Percentiles rank a stretch among this genome's conserved stretches.
Conservation (phyloP, 129 eudicot species). For the Chrysanthemum lavandulifolium region DNA sequence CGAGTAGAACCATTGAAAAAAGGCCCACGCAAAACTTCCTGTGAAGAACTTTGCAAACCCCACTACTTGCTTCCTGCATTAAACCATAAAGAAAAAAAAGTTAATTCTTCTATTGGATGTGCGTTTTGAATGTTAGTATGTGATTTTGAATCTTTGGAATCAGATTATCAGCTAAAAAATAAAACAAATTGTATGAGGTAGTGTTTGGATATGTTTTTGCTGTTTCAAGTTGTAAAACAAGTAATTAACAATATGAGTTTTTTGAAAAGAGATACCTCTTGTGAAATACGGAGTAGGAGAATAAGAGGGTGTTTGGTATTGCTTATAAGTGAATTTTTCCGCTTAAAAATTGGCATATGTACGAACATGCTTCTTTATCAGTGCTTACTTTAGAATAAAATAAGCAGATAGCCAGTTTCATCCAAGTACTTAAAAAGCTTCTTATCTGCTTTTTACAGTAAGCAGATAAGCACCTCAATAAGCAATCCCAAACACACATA, state of each 20-base stretch:
- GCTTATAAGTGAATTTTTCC: too few relatives aligned
- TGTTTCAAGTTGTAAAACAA: not conserved
- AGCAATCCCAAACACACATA: too few relatives aligned
- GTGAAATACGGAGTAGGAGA: too few relatives aligned
- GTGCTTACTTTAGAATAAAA: too few relatives aligned
- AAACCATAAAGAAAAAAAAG: not conserved
- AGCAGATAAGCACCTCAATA: too few relatives aligned
- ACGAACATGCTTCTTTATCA: too few relatives aligned
- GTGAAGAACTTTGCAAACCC: conserved; percentile 68
- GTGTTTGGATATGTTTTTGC: not conserved
- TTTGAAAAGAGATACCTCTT: not conserved
- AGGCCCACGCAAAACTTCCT: conserved; percentile 65
- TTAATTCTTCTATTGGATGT: not conserved
- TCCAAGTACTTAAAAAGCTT: too few relatives aligned
- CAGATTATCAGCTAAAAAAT: not conserved
- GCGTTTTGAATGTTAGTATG: not conserved
- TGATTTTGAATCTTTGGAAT: not conserved
- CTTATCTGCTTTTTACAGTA: too few relatives aligned
- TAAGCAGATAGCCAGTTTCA: too few relatives aligned
- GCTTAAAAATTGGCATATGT: too few relatives aligned
- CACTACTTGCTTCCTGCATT: conserved; percentile 61
- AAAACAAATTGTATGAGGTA: not conserved
- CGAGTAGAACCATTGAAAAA: conserved; percentile 74
- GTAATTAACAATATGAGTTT: too few relatives aligned
- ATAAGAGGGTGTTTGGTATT: too few relatives aligned